Percentiles rank a stretch among this genome's conserved stretches.
phyloP scores from a whole-genome alignment of 1,284 basidiomycete genomes.

The Bondarzewia mesenterica region DNA sequence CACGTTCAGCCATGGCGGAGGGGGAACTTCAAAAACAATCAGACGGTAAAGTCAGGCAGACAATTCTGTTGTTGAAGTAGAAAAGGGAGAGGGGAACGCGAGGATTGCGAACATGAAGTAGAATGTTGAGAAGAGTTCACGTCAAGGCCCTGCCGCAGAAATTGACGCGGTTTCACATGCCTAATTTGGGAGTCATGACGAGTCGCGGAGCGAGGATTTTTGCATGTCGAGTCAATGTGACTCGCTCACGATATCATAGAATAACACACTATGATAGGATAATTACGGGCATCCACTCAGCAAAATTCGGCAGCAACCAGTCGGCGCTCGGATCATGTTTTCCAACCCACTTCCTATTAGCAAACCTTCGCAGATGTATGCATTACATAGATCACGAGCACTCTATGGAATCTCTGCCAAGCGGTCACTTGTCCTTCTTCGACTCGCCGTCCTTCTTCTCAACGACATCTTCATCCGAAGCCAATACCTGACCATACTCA shows the following conservation, averaged over 20 bases:
- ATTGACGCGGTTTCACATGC: neutral
- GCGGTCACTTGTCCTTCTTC: conserved; percentile 44
- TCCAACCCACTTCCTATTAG: too few species aligned
- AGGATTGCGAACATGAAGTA: neutral
- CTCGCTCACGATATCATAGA: too few species aligned
- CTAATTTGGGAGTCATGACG: neutral
- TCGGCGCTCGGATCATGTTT: too few species aligned
- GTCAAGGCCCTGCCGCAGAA: neutral
- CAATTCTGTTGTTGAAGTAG: neutral
- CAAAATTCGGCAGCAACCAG: too few species aligned
- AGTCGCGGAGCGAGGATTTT: neutral
- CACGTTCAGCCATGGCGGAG: conserved; percentile 27
- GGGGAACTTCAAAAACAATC: conserved; percentile 4
- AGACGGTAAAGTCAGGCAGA: neutral
- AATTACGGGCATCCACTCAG: too few species aligned
- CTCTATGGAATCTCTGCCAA: conserved; percentile 1
- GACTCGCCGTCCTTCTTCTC: conserved; percentile 29
- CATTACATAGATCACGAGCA: neutral
- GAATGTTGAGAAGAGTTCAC: neutral
- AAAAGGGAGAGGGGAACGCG: neutral
- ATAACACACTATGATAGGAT: too few species aligned
- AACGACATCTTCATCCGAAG: conserved; percentile 32
- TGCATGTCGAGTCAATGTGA: neutral
- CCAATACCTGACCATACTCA: conserved; percentile 87
- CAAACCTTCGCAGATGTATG: too few species aligned